Percentiles rank a stretch among this genome's conserved stretches.
phyloP scores from a whole-genome alignment of 1,284 basidiomycete genomes.

The Melampsora larici-populina region DNA sequence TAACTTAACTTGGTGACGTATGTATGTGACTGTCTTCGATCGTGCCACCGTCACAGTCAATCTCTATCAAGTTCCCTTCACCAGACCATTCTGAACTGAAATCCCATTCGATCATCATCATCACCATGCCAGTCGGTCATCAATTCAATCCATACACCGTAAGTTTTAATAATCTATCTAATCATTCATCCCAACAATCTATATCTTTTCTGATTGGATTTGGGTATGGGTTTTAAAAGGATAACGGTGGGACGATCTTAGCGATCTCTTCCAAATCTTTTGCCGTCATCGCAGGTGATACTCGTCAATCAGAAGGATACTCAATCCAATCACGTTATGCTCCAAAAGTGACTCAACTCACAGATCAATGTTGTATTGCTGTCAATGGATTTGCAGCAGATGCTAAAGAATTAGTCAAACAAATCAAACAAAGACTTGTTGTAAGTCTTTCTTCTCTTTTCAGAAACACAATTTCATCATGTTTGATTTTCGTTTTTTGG shows the following conservation, averaged over 20 bases:
- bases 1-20: too few species aligned
- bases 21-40: too few species aligned
- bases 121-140: slow-evolving; percentile 46
- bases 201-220: too few species aligned
- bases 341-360: slow-evolving; percentile 81
- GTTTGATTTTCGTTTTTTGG: not conserved
- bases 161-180: slow-evolving; percentile 2
- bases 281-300: slow-evolving; percentile 87
- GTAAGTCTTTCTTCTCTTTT: slow-evolving; percentile 56
- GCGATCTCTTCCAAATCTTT: slow-evolving; percentile 89
- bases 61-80: too few species aligned
- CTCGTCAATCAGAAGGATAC: slow-evolving; percentile 87
- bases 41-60: too few species aligned
- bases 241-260: slow-evolving; percentile 90
- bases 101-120: not conserved
- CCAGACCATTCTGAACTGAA: not conserved
- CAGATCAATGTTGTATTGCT: slow-evolving; percentile 85
- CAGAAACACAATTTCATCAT: not conserved
- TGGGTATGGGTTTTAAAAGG: too few species aligned
- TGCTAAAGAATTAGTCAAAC: slow-evolving; percentile 91
- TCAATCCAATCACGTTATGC: slow-evolving; percentile 93
- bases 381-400: slow-evolving; percentile 94
- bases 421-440: slow-evolving; percentile 85
- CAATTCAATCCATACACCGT: slow-evolving; percentile 53
- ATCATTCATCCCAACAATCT: not conserved